Conservation (phyloP, 129 eudicot species). For the Mikania micrantha region DNA sequence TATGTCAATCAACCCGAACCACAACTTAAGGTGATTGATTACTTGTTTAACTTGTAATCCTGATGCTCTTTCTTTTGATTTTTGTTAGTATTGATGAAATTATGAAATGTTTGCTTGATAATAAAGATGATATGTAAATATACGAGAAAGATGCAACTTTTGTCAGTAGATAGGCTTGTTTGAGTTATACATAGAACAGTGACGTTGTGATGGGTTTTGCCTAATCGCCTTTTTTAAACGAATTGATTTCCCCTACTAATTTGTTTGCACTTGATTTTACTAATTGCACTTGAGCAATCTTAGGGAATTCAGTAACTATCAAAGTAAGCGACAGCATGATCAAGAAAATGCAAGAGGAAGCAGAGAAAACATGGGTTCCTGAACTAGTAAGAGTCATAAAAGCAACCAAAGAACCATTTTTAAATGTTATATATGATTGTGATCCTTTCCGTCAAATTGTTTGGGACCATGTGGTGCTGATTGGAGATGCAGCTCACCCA, state of each 20-base stretch:
- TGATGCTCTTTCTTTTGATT: background rate
- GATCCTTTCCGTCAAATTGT: constrained; percentile 50
- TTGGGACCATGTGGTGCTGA: constrained; percentile 75
- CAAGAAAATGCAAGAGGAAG: constrained; percentile 56
- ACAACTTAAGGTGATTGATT: constrained; percentile 48
- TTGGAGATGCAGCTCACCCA: constrained; percentile 93
- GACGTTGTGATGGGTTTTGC: no score
- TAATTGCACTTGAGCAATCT: no score
- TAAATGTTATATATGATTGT: constrained; percentile 70
- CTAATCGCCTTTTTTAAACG: no score
- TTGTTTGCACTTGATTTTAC: background rate
- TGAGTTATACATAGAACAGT: no score
- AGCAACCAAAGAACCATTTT: constrained; percentile 63
- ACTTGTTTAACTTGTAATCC: background rate
- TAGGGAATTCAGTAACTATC: constrained; percentile 80
- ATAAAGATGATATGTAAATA: no score
- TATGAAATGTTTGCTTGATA: no score
- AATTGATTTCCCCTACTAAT: background rate
- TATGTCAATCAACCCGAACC: constrained; percentile 86
- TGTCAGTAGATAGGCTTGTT: no score
- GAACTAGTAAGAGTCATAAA: constrained; percentile 53
- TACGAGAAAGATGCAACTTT: no score
- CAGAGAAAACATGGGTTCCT: constrained; percentile 66
- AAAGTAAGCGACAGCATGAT: constrained; percentile 61
- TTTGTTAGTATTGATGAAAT: background rate